Base-by-base conservation (phyloP, 768 basidiomycete species). In the Pulveroboletus sp. region DNA sequence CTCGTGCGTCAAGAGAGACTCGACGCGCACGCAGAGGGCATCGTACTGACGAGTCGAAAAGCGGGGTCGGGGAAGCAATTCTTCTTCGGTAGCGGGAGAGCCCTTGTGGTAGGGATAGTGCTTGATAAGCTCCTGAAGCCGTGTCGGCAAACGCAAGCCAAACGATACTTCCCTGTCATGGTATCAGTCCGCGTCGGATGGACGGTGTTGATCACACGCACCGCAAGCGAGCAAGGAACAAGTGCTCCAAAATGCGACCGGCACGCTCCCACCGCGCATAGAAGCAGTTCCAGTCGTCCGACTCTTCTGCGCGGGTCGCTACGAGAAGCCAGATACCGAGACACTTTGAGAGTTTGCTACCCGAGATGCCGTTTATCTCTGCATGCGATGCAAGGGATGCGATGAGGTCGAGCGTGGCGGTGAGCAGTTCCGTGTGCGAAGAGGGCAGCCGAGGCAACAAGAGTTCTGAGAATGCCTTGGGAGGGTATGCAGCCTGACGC, bases 211-310 rank as follows among this genome's bases (percentile, higher is more conserved):
- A 14, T 8, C 41, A 16, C 55, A 73, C 46, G 47, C 47, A 87
- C 89, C 90, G 78, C 47, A 90, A 80, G 47, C 78, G 75, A 16
- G 84, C 75, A 47, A 91, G 72, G 68, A 90, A 88, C 8, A 91
- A 49, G 67, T 91, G 89, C 56, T 90, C 90, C 42, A 90, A 60
- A 35, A 85, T 77, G 19, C 87, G 73, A 25, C 86, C 90, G 9
- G 80, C 77, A 24, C 75, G 72, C 56, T 91, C 86, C 90, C 90
- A 91, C 25, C 84, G 75, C 5, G 72, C 69, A 60, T 90, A 91
- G 61, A 90, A 89, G 9, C 72, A 62, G 12, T 64, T 48, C 83
- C 82, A 88, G 45, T 82, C 78, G 42, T 86, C 83, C 2, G 68
- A 73, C 10, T 70, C 68, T 36, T 76, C 73, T 4, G 72, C 68